Evolutionary conservation across 768 basidiomycete species (phyloP).

Genomic region (Termitomyces sp.): DNA sequence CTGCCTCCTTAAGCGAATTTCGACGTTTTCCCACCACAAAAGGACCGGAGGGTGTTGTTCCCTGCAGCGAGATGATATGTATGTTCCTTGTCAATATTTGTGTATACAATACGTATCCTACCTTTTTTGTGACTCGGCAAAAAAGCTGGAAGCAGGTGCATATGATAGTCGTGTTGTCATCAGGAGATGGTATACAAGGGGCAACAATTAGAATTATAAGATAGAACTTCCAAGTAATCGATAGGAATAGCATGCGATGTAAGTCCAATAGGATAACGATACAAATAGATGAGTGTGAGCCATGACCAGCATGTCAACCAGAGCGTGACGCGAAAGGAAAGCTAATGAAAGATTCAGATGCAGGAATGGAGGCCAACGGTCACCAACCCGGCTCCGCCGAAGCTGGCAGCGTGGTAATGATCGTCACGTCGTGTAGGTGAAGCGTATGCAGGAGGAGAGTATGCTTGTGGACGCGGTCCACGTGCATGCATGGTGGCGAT

Average conservation of each 20-base stretch:
- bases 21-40: no score
- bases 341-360: not conserved
- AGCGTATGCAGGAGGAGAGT: slow-evolving; percentile 47
- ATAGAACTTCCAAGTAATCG: not conserved
- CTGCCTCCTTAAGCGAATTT: slow-evolving; percentile 44
- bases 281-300: slow-evolving; percentile 6
- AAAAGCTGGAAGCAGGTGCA: not conserved
- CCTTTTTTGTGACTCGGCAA: no score
- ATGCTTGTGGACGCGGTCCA: slow-evolving; percentile 43
- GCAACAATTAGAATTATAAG: slow-evolving; percentile 8
- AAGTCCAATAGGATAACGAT: slow-evolving; percentile 8
- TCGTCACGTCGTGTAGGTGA: slow-evolving; percentile 23
- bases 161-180: not conserved
- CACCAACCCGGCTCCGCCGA: slow-evolving; percentile 3
- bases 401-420: slow-evolving; percentile 19
- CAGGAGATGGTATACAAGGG: not conserved
- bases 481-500: slow-evolving; percentile 46
- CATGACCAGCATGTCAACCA: slow-evolving; percentile 16
- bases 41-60: no score
- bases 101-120: not conserved
- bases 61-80: no score
- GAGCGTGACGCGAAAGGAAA: slow-evolving; percentile 1
- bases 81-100: not conserved
- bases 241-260: slow-evolving; percentile 2
- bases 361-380: not conserved